phyloP scores from a whole-genome alignment of 192 early-diverging fungal genomes.

The Chytriomyces confervae region DNA sequence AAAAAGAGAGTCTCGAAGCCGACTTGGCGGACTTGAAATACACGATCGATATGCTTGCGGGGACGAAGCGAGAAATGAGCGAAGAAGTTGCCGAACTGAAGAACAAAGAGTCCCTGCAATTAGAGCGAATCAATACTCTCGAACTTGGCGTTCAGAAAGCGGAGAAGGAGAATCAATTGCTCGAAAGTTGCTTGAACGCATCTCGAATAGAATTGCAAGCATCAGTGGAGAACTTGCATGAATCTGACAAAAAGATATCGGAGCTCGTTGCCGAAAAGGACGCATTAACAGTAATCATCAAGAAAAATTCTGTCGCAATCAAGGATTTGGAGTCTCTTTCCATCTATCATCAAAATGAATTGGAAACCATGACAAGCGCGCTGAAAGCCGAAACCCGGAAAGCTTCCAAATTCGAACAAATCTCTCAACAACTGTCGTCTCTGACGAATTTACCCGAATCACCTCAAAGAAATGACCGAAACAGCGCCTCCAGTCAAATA shows the following conservation, averaged over 20 bases:
- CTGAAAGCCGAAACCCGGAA: neutral
- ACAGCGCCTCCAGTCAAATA: neutral
- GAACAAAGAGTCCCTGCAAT: no score
- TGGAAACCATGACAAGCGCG: neutral
- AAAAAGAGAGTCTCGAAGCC: neutral
- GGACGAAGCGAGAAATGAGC: no score
- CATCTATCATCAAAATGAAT: neutral
- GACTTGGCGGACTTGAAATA: neutral
- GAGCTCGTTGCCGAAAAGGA: no score
- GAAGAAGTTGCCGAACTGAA: no score
- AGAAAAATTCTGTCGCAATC: neutral
- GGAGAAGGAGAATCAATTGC: neutral
- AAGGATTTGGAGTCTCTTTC: conserved; percentile 1
- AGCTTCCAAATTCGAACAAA: neutral
- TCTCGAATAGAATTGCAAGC: no score
- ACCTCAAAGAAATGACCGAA: neutral
- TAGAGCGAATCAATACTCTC: no score
- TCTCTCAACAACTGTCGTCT: neutral
- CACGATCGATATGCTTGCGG: neutral
- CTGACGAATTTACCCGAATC: neutral
- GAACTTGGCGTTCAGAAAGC: neutral
- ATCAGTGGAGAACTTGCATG: no score
- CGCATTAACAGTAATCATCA: neutral
- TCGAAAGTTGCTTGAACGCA: neutral
- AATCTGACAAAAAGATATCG: no score